A percentile compares a stretch with the other conserved stretches of the same genome.
Conservation (phyloP, 2,329 filamentous ascomycete genomes). For the Proliferodiscus dingleyae region DNA sequence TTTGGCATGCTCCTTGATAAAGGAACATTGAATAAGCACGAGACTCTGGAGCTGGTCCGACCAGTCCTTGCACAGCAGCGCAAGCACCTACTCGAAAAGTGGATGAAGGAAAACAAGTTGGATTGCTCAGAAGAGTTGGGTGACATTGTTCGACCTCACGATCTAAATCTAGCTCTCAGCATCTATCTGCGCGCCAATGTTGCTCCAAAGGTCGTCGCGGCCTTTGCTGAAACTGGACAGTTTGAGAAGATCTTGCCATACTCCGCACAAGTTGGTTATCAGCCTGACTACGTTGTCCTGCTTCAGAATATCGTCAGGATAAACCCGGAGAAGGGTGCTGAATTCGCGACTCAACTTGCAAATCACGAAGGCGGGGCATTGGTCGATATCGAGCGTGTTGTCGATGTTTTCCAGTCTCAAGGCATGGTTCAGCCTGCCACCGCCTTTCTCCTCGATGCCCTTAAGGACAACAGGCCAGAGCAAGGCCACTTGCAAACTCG, state of each 20-base stretch:
- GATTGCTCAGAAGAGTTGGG: constrained; percentile 95
- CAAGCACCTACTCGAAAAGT: constrained; percentile 95
- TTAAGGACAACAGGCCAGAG: constrained; percentile 92
- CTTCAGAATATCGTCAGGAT: constrained; percentile 88
- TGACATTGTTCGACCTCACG: constrained; percentile 86
- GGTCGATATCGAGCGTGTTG: constrained; percentile 88
- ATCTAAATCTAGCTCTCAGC: constrained; percentile 77
- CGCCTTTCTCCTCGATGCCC: constrained; percentile 91
- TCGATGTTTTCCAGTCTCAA: constrained; percentile 97
- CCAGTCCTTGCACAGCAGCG: constrained; percentile 90
- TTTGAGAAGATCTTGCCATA: constrained; percentile 97
- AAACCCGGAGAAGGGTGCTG: constrained; percentile 88
- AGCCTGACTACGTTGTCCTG: constrained; percentile 90
- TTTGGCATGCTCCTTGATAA: constrained; percentile 97
- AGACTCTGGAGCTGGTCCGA: constrained; percentile 88
- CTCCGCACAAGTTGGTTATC: constrained; percentile 76
- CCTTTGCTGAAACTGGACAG: constrained; percentile 90
- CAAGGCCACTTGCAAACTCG: constrained; percentile 91
- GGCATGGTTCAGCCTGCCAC: constrained; percentile 97
- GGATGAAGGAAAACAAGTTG: constrained; percentile 93
- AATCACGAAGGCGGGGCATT: constrained; percentile 84
- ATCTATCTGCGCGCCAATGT: constrained; percentile 91
- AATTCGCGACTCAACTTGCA: constrained; percentile 89
- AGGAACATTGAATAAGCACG: constrained; percentile 84
- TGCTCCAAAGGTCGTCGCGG: constrained; percentile 89